Evolutionary conservation across 495 filamentous ascomycete genomes (phyloP).

Genomic region (Xylaria grammica): DNA sequence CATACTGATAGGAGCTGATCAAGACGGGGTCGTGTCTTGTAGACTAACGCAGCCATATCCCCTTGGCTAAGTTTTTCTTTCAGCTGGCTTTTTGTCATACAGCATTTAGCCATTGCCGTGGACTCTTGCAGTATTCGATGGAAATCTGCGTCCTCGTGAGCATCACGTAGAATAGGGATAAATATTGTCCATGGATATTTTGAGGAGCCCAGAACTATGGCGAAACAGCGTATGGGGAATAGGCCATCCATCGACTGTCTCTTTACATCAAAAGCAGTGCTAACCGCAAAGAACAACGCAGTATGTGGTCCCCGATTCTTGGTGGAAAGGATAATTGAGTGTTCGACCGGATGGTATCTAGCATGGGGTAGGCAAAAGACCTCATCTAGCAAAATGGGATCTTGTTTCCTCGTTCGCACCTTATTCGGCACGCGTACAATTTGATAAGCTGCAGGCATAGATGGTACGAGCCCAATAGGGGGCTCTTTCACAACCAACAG

Average conservation of each 20-base stretch:
- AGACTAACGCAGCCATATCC: not conserved
- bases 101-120: not conserved
- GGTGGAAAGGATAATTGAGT: not conserved
- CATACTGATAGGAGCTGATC: slow-evolving; percentile 10
- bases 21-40: not conserved
- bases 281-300: not conserved
- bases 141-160: not conserved
- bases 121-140: not conserved
- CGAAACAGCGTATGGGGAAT: slow-evolving; percentile 4
- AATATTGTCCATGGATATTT: slow-evolving; percentile 8
- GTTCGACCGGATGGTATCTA: not conserved
- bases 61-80: not conserved
- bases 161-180: slow-evolving; percentile 14
- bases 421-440: slow-evolving; percentile 8
- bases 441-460: not conserved
- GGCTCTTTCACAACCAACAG: slow-evolving; percentile 15
- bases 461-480: not conserved
- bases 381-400: not conserved
- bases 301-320: not conserved
- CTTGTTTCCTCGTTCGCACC: not conserved
- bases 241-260: not conserved
- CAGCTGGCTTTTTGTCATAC: slow-evolving; percentile 18
- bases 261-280: slow-evolving; percentile 2
- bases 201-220: slow-evolving; percentile 7
- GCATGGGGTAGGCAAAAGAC: slow-evolving; percentile 7